phyloP scores from a whole-genome alignment of 805 yeast genomes.

The Novakomyces olei region DNA sequence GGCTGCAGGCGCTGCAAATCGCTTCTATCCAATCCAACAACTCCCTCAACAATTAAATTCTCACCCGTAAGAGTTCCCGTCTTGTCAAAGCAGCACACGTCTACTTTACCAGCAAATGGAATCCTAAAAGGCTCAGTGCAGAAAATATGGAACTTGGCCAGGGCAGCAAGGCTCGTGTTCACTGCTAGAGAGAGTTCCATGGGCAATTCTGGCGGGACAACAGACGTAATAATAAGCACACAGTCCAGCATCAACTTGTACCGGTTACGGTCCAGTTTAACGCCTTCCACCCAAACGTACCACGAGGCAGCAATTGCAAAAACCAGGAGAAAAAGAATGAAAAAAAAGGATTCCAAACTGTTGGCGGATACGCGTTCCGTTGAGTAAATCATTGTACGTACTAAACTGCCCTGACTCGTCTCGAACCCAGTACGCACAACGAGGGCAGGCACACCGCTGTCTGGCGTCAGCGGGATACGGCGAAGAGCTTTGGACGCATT shows the following conservation, averaged over 20 bases:
- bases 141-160: conserved; percentile 69
- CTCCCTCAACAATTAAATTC: conserved; percentile 85
- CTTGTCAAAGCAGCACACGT: conserved; percentile 95
- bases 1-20: conserved; percentile 25
- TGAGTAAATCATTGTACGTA: conserved; percentile 91
- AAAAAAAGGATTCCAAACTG: conserved; percentile 78
- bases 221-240: conserved; percentile 86
- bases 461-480: conserved; percentile 53
- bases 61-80: conserved; percentile 97
- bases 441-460: conserved; percentile 72
- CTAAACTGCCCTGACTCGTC: conserved; percentile 91
- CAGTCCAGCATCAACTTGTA: conserved; percentile 86
- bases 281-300: conserved; percentile 97
- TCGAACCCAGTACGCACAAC: conserved; percentile 94
- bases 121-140: conserved; percentile 98
- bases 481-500: conserved; percentile 12
- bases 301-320: conserved; percentile 91
- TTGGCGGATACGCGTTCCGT: conserved; percentile 94
- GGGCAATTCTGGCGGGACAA: conserved; percentile 96
- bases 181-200: conserved; percentile 99
- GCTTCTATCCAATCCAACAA: conserved; percentile 45
- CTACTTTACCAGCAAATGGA: conserved; percentile 92
- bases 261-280: conserved; percentile 83
- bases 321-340: conserved; percentile 66
- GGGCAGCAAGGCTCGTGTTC: conserved; percentile 68